Evolutionary conservation across 371 early-diverging fungal species (phyloP).

Genomic region (Apophysomyces ossiformis): DNA sequence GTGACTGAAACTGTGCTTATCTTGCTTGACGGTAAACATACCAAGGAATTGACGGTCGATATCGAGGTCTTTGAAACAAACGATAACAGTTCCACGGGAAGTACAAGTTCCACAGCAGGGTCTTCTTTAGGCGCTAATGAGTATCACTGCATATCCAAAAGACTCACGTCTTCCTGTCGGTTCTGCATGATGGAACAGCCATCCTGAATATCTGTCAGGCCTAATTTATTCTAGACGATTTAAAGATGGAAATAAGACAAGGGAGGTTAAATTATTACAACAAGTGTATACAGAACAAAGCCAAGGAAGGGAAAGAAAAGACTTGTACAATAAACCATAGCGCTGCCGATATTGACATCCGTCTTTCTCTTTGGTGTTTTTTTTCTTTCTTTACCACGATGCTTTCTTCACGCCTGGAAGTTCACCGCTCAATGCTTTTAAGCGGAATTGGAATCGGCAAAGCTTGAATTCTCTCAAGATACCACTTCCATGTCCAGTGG

Average conservation of each 20-base stretch:
- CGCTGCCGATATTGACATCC: background rate
- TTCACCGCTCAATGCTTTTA: slow-evolving; percentile 82
- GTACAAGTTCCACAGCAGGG: background rate
- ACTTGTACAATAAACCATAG: slow-evolving; percentile 1
- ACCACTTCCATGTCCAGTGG: slow-evolving; percentile 86
- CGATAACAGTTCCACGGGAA: background rate
- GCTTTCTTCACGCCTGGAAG: slow-evolving; percentile 85
- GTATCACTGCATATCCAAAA: background rate
- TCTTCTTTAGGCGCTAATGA: background rate
- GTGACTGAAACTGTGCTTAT: slow-evolving; percentile 13
- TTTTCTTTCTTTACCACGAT: slow-evolving; percentile 68
- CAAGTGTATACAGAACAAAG: no score
- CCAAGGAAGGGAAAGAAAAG: background rate
- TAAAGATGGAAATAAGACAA: background rate
- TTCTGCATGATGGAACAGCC: slow-evolving; percentile 7
- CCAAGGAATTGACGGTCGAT: slow-evolving; percentile 17
- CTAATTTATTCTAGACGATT: slow-evolving; percentile 1
- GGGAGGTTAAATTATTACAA: background rate
- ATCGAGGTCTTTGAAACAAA: slow-evolving; percentile 7
- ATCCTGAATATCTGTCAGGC: background rate
- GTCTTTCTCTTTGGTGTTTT: slow-evolving; percentile 5
- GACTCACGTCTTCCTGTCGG: background rate
- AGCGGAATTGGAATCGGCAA: slow-evolving; percentile 83
- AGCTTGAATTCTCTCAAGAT: slow-evolving; percentile 79
- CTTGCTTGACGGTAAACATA: slow-evolving; percentile 14